A percentile compares a stretch with the other conserved stretches of the same genome.
These are phyloP conservation scores for Jasminum sambac DNA, from an alignment of 257 asterid species.

Conservation along the genomic window DNA sequence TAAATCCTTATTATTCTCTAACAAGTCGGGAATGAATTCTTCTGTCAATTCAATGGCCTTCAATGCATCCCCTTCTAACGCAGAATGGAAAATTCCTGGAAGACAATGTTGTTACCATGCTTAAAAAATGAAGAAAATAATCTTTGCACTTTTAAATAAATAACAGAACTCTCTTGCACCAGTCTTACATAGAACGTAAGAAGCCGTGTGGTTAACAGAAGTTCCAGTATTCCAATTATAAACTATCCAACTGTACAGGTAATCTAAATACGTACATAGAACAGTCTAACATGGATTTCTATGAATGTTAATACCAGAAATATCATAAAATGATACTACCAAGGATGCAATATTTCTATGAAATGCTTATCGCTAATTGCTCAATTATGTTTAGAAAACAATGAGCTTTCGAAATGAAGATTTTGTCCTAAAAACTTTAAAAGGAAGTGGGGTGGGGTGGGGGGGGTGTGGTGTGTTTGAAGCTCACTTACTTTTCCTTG, in stretches of 20 bases:
- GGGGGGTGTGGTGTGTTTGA: no score
- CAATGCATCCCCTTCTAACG: slow-evolving; percentile 61
- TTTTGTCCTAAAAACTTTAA: not conserved
- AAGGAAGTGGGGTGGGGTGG: not conserved
- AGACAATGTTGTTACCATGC: not conserved
- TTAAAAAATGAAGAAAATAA: not conserved
- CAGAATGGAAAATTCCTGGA: slow-evolving; percentile 69
- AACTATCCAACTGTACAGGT: no score
- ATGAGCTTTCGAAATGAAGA: not conserved
- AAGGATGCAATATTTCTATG: not conserved
- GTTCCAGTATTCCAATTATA: not conserved
- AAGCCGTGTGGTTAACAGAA: not conserved
- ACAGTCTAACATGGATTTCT: not conserved
- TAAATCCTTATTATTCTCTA: slow-evolving; percentile 76
- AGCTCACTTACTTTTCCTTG: slow-evolving; percentile 73
- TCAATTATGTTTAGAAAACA: not conserved
- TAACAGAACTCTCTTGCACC: not conserved
- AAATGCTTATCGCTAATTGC: not conserved
- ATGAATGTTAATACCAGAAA: not conserved
- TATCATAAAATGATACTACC: not conserved
- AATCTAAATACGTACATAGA: not conserved
- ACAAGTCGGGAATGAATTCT: slow-evolving; percentile 69
- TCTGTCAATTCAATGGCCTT: slow-evolving; percentile 83
- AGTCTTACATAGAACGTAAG: not conserved
- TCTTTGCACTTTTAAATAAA: not conserved